These are phyloP conservation scores for Fraxinus excelsior DNA, from an alignment of 257 asterid genomes.

Conservation along the genomic window DNA sequence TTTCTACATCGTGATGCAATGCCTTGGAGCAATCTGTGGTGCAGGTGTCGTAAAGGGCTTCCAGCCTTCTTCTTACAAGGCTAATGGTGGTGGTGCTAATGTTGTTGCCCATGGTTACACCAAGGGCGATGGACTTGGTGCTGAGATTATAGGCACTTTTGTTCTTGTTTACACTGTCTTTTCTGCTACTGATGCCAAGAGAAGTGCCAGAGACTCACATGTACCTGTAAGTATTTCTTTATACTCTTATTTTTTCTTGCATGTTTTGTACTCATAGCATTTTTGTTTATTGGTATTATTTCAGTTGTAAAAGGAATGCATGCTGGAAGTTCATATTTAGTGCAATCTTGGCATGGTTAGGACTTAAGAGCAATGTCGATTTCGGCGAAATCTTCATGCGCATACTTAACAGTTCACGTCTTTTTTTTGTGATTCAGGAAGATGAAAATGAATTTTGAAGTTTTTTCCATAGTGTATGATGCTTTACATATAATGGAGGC, in stretches of 20 bases:
- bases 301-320: too few species aligned
- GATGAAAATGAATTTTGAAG: too few species aligned
- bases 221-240: constrained; percentile 62
- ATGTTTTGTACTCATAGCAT: not conserved
- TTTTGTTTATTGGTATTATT: not conserved
- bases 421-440: too few species aligned
- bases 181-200: constrained; percentile 90
- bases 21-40: constrained; percentile 81
- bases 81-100: constrained; percentile 67
- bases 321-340: too few species aligned
- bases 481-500: too few species aligned
- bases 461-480: too few species aligned
- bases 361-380: too few species aligned
- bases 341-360: too few species aligned
- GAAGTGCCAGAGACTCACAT: constrained; percentile 85
- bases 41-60: constrained; percentile 84
- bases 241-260: not conserved
- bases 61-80: constrained; percentile 52
- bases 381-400: too few species aligned
- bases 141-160: constrained; percentile 77
- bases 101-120: constrained; percentile 63
- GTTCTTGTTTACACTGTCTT: constrained; percentile 80
- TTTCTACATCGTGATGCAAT: constrained; percentile 78
- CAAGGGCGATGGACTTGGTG: constrained; percentile 79
- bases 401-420: too few species aligned